These are phyloP conservation scores for Leucosporidium yakuticum DNA, from an alignment of 768 basidiomycete species.

Conservation along the genomic window DNA sequence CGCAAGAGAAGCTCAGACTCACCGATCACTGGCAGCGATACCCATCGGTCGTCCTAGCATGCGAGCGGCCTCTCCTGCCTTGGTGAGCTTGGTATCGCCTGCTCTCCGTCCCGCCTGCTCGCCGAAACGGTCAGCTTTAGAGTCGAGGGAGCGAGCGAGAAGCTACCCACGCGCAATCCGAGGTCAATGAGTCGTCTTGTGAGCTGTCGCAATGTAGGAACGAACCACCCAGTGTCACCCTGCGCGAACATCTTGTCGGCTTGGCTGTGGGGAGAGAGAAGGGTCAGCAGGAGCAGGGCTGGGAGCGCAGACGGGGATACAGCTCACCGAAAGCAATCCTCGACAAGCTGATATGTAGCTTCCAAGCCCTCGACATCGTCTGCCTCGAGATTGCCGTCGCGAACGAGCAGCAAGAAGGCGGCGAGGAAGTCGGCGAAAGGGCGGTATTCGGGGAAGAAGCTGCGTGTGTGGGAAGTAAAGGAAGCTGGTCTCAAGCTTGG, in stretches of 20 bases:
- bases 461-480: conserved; percentile 20
- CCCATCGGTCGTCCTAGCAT: conserved; percentile 30
- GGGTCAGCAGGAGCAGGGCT: not conserved
- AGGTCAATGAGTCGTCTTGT: conserved; percentile 17
- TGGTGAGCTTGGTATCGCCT: conserved; percentile 26
- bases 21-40: conserved; percentile 35
- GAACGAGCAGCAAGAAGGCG: conserved; percentile 28
- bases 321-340: conserved; percentile 33
- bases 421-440: conserved; percentile 34
- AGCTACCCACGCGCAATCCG: conserved; percentile 22
- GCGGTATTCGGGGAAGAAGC: conserved; percentile 23
- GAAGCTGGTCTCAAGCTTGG: not conserved
- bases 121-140: not conserved
- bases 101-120: conserved; percentile 29
- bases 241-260: conserved; percentile 23
- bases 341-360: conserved; percentile 19
- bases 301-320: not conserved
- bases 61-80: conserved; percentile 29
- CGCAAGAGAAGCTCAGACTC: not conserved
- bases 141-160: not conserved
- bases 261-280: conserved; percentile 4
- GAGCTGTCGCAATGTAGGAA: conserved; percentile 31
- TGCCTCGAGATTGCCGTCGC: conserved; percentile 16
- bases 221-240: conserved; percentile 35
- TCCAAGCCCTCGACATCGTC: not conserved